A percentile compares a stretch with the other conserved stretches of the same genome.
phyloP scores from a whole-genome alignment of 345 rosid species.

The Eucalyptus sp. region DNA sequence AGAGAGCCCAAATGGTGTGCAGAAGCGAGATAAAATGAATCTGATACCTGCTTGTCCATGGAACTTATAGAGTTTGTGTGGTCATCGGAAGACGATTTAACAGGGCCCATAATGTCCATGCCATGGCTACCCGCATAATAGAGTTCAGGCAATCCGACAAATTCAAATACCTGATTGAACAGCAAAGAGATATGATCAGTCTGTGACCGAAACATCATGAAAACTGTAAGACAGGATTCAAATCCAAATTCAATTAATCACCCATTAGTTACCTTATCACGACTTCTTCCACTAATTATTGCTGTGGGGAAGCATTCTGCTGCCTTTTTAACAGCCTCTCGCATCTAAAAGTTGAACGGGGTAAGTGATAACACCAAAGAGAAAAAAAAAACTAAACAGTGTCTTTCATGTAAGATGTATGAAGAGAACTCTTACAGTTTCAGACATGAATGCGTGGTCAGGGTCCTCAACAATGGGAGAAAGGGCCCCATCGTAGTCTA shows the following conservation, averaged over 20 bases:
- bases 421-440: slow-evolving; percentile 31
- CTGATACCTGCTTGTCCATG: slow-evolving; percentile 42
- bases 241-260: neutral
- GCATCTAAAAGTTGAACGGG: slow-evolving; percentile 46
- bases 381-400: neutral
- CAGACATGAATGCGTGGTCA: slow-evolving; percentile 73
- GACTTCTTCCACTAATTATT: slow-evolving; percentile 95
- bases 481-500: slow-evolving; percentile 94
- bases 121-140: slow-evolving; percentile 99
- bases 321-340: slow-evolving; percentile 47
- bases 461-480: slow-evolving; percentile 95
- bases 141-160: slow-evolving; percentile 67
- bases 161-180: slow-evolving; percentile 51
- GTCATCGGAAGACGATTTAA: slow-evolving; percentile 21
- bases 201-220: neutral
- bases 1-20: neutral
- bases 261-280: slow-evolving; percentile 57
- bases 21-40: neutral
- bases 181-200: neutral
- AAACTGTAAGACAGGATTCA: neutral
- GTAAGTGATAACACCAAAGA: neutral
- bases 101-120: slow-evolving; percentile 91
- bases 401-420: neutral
- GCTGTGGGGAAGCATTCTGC: slow-evolving; percentile 91
- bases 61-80: slow-evolving; percentile 28